Evolutionary conservation across 331 rosid genomes (phyloP).

Genomic region (Quercus phellos): DNA sequence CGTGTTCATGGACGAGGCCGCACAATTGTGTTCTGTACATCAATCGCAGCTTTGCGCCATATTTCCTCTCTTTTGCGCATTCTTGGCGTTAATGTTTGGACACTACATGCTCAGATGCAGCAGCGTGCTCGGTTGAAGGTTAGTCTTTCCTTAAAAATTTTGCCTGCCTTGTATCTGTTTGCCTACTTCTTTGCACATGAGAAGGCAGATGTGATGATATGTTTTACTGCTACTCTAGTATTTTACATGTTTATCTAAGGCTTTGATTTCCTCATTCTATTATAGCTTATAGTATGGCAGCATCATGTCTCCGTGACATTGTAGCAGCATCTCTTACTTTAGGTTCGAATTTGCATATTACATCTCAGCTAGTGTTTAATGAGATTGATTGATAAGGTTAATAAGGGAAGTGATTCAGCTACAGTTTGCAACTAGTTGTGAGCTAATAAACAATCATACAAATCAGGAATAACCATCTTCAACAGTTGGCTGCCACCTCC

Average conservation of each 20-base stretch:
- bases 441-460: neutral
- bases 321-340: neutral
- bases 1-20: slow-evolving; percentile 88
- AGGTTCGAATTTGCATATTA: neutral
- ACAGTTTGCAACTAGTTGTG: neutral
- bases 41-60: slow-evolving; percentile 88
- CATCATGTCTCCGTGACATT: neutral
- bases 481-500: too few species aligned
- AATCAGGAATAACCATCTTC: too few species aligned
- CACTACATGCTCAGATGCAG: slow-evolving; percentile 93
- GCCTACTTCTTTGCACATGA: neutral
- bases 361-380: neutral
- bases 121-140: slow-evolving; percentile 93
- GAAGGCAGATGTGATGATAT: neutral
- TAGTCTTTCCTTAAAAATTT: slow-evolving; percentile 7
- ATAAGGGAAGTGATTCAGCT: neutral
- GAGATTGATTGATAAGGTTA: neutral
- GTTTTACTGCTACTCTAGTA: neutral
- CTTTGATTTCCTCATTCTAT: neutral
- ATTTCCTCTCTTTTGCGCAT: slow-evolving; percentile 73
- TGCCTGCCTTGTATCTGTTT: neutral
- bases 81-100: slow-evolving; percentile 65
- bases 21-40: slow-evolving; percentile 87
- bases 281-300: neutral
- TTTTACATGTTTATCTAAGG: neutral